A percentile compares a stretch with the other conserved stretches of the same genome.
phyloP scores from a whole-genome alignment of 1,139 yeast genomes.

The Kurtzmaniella natalensis region DNA sequence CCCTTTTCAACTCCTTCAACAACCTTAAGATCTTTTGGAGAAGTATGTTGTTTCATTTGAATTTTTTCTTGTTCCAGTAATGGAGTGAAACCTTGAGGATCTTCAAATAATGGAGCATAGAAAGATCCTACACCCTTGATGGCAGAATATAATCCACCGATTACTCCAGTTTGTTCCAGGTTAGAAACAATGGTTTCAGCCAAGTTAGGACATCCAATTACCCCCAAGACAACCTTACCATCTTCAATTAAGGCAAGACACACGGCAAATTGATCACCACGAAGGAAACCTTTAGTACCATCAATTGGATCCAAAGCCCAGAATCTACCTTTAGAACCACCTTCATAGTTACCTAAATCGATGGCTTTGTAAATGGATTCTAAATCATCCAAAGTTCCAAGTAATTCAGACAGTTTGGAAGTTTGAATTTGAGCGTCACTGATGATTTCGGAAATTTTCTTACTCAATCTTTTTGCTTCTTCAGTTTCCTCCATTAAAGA shows the following conservation, averaged over 20 bases:
- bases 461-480: slow-evolving; percentile 28
- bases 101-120: slow-evolving; percentile 42
- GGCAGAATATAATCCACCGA: slow-evolving; percentile 77
- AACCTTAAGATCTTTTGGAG: slow-evolving; percentile 55
- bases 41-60: slow-evolving; percentile 38
- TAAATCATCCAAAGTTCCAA: slow-evolving; percentile 43
- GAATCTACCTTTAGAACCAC: slow-evolving; percentile 75
- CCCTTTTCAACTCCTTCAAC: slow-evolving; percentile 97
- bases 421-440: slow-evolving; percentile 37
- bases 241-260: slow-evolving; percentile 86
- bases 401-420: slow-evolving; percentile 17
- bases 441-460: slow-evolving; percentile 49
- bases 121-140: slow-evolving; percentile 70
- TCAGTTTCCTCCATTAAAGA: slow-evolving; percentile 49
- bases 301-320: slow-evolving; percentile 99
- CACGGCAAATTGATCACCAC: slow-evolving; percentile 97
- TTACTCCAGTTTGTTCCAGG: slow-evolving; percentile 30
- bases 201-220: slow-evolving; percentile 93
- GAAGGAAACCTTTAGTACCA: slow-evolving; percentile 93
- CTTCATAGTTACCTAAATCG: slow-evolving; percentile 73
- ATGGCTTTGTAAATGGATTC: slow-evolving; percentile 59
- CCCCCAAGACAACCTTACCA: slow-evolving; percentile 83
- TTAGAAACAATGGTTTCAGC: slow-evolving; percentile 47
- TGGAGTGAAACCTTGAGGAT: slow-evolving; percentile 26
- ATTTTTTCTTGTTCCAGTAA: slow-evolving; percentile 35